Percentiles rank a stretch among this genome's conserved stretches.
phyloP scores from a whole-genome alignment of 768 basidiomycete species.

The Kwoniella sp. region DNA sequence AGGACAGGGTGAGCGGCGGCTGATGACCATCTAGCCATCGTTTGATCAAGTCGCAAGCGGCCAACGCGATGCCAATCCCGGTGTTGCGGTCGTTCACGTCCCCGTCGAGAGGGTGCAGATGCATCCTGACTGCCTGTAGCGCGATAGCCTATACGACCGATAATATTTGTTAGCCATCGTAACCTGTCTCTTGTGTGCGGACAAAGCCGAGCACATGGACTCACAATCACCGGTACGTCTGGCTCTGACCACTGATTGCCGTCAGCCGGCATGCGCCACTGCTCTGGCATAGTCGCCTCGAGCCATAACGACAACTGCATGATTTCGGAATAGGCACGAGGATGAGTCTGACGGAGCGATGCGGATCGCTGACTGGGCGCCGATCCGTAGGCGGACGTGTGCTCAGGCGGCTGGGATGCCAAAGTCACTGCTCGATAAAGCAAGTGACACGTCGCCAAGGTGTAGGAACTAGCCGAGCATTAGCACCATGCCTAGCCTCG shows the following conservation, averaged over 20 bases:
- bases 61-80: constrained; percentile 1
- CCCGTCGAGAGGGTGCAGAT: constrained; percentile 12
- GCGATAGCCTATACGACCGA: constrained; percentile 5
- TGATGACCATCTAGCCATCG: neutral
- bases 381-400: neutral
- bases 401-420: neutral
- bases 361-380: neutral
- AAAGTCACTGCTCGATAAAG: neutral
- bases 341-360: constrained; percentile 7
- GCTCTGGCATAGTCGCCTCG: constrained; percentile 6
- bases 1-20: neutral
- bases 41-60: constrained; percentile 10
- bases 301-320: constrained; percentile 2
- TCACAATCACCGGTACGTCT: constrained; percentile 19
- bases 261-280: constrained; percentile 3
- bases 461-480: neutral
- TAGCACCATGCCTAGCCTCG: neutral
- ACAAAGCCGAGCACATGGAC: neutral
- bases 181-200: neutral
- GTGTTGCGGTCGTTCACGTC: constrained; percentile 10
- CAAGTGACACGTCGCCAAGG: neutral
- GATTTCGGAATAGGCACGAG: constrained; percentile 23
- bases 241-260: constrained; percentile 10
- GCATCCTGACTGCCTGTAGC: constrained; percentile 7
- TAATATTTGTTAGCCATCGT: neutral